phyloP scores from a whole-genome alignment of 2,329 filamentous ascomycete genomes.

The Aureobasidium zeae region DNA sequence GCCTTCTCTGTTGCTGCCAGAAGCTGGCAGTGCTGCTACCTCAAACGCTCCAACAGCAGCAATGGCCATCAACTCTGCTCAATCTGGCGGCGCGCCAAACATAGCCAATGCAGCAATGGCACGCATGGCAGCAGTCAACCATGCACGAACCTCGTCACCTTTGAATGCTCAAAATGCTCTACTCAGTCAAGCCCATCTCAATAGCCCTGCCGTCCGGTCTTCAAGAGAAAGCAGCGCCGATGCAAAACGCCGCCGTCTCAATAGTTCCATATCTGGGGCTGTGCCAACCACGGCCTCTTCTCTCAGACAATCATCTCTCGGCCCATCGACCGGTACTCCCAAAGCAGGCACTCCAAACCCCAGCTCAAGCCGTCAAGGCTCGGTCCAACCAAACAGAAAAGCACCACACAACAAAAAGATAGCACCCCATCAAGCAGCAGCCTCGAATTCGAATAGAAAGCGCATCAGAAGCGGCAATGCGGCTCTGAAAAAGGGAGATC shows the following conservation, averaged over 20 bases:
- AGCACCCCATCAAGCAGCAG: constrained; percentile 40
- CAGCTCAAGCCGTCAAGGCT: constrained; percentile 46
- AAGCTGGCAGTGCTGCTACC: constrained; percentile 42
- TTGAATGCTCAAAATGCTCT: constrained; percentile 17
- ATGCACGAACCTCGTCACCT: constrained; percentile 12
- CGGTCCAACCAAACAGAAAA: constrained; percentile 43
- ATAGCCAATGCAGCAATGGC: constrained; percentile 43
- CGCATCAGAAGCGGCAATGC: constrained; percentile 15
- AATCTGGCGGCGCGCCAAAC: constrained; percentile 39
- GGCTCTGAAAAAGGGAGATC: constrained; percentile 23
- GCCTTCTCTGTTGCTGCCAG: constrained; percentile 47
- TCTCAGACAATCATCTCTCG: constrained; percentile 52
- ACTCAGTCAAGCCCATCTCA: constrained; percentile 20
- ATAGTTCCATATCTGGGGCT: constrained; percentile 40
- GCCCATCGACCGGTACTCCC: constrained; percentile 49
- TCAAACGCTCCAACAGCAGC: constrained; percentile 40
- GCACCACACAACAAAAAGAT: constrained; percentile 42
- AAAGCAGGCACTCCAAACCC: constrained; percentile 46
- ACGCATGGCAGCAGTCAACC: constrained; percentile 25
- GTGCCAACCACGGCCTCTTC: constrained; percentile 46
- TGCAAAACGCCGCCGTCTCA: constrained; percentile 50
- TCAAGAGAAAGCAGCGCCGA: constrained; percentile 35
- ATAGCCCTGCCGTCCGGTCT: constrained; percentile 19
- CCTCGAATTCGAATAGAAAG: constrained; percentile 21
- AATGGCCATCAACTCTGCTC: constrained; percentile 46